Conservation (phyloP, 192 early-diverging fungal species). For the Rhizoclosmatium globosum region DNA sequence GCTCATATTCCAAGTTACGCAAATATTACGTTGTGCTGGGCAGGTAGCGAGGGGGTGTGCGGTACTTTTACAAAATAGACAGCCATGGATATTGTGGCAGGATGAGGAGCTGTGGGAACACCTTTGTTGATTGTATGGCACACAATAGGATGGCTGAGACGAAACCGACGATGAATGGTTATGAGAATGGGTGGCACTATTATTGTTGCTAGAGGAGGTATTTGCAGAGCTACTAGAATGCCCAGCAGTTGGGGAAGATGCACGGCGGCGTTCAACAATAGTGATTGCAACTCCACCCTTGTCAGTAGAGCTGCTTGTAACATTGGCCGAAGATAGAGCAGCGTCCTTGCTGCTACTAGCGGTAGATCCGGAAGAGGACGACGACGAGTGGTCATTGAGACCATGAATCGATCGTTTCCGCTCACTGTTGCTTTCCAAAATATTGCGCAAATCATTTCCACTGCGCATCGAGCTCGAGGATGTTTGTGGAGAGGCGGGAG, state of each 20-base stretch:
- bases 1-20: conserved; percentile 41
- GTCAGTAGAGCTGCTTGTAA: neutral
- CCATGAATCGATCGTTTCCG: conserved; percentile 28
- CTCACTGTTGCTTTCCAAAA: conserved; percentile 11
- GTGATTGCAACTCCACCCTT: conserved; percentile 28
- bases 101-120: conserved; percentile 10
- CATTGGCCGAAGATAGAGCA: neutral
- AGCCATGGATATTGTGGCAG: neutral
- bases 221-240: neutral
- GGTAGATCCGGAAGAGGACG: neutral
- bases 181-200: neutral
- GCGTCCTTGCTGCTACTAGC: neutral
- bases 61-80: neutral
- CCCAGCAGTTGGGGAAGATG: neutral
- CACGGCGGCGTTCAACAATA: conserved; percentile 29
- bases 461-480: neutral
- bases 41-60: conserved; percentile 22
- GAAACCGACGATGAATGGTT: neutral
- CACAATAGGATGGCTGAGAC: neutral
- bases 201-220: neutral
- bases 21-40: conserved; percentile 24
- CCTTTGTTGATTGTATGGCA: conserved; percentile 2
- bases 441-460: conserved; percentile 1
- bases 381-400: neutral
- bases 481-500: neutral